Percentiles rank a stretch among this genome's conserved stretches.
Conservation (phyloP, 108 stramenopile genomes). For the Pseudonitzschia delicatissima region DNA sequence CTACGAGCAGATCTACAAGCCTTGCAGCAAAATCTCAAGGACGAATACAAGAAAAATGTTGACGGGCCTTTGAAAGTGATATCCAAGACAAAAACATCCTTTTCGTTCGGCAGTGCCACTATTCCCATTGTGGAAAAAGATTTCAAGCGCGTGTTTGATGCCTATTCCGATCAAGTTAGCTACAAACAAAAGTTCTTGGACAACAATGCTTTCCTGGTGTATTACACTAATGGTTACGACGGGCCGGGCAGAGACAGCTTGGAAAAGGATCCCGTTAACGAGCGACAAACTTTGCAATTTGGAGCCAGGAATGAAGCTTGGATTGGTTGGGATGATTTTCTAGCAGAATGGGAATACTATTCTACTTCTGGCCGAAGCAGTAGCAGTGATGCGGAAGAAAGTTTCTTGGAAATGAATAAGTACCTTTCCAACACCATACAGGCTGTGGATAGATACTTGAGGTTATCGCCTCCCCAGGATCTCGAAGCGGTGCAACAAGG, state of each 20-base stretch:
- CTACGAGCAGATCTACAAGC: constrained; percentile 29
- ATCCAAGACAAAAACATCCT: not conserved
- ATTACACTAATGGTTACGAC: constrained; percentile 86
- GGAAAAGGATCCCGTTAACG: constrained; percentile 41
- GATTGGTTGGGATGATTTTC: constrained; percentile 63
- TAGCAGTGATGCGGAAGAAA: constrained; percentile 11
- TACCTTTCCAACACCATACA: constrained; percentile 9
- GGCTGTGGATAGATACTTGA: constrained; percentile 24
- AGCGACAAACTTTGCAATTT: constrained; percentile 67
- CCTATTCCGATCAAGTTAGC: constrained; percentile 67
- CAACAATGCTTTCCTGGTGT: constrained; percentile 85
- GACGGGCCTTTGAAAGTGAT: not conserved
- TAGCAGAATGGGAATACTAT: constrained; percentile 52
- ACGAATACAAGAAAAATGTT: not conserved
- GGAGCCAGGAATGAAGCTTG: constrained; percentile 80
- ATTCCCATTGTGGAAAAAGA: constrained; percentile 55
- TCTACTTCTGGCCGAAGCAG: not conserved
- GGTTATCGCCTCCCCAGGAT: constrained; percentile 16
- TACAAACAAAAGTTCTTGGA: constrained; percentile 87
- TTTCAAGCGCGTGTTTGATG: constrained; percentile 81
- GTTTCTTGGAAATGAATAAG: constrained; percentile 5
- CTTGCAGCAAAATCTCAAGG: constrained; percentile 24
- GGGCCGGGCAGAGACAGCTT: constrained; percentile 66
- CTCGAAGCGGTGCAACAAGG: not conserved
- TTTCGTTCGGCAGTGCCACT: not conserved